Conservation (phyloP, 345 rosid genomes). For the Alliaria petiolata region DNA sequence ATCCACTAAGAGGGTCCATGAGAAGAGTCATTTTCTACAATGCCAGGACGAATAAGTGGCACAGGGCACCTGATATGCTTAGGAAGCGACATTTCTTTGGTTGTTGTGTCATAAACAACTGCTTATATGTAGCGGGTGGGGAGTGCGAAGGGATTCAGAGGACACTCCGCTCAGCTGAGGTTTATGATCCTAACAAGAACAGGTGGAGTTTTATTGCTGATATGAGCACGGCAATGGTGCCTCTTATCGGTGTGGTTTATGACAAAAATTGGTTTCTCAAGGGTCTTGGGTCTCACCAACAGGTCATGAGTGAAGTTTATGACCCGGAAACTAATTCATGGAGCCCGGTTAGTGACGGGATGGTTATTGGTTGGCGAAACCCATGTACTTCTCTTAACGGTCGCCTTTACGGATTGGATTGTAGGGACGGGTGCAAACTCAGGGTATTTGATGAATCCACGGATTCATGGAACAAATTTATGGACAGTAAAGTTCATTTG, state of each 20-base stretch:
- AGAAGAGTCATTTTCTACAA: slow-evolving; percentile 80
- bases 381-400: slow-evolving; percentile 77
- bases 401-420: slow-evolving; percentile 77
- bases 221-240: slow-evolving; percentile 99
- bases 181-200: slow-evolving; percentile 84
- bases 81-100: slow-evolving; percentile 93
- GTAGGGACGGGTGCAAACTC: slow-evolving; percentile 90
- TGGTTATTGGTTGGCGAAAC: slow-evolving; percentile 93
- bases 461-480: slow-evolving; percentile 78
- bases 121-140: slow-evolving; percentile 97
- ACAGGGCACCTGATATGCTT: slow-evolving; percentile 94
- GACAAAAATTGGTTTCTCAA: slow-evolving; percentile 91
- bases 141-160: slow-evolving; percentile 94
- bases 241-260: slow-evolving; percentile 84
- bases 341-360: slow-evolving; percentile 70
- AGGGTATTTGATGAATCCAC: slow-evolving; percentile 67
- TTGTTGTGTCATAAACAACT: slow-evolving; percentile 88
- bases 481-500: slow-evolving; percentile 86
- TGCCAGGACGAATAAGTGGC: slow-evolving; percentile 96
- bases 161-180: slow-evolving; percentile 91
- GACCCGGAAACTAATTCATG: slow-evolving; percentile 72
- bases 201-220: slow-evolving; percentile 89
- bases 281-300: slow-evolving; percentile 83
- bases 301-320: slow-evolving; percentile 90
- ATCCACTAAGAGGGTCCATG: slow-evolving; percentile 87